A percentile compares a stretch with the other conserved stretches of the same genome.
Conservation (phyloP, 805 yeast genomes). For the Lipomyces chichibuensis region DNA sequence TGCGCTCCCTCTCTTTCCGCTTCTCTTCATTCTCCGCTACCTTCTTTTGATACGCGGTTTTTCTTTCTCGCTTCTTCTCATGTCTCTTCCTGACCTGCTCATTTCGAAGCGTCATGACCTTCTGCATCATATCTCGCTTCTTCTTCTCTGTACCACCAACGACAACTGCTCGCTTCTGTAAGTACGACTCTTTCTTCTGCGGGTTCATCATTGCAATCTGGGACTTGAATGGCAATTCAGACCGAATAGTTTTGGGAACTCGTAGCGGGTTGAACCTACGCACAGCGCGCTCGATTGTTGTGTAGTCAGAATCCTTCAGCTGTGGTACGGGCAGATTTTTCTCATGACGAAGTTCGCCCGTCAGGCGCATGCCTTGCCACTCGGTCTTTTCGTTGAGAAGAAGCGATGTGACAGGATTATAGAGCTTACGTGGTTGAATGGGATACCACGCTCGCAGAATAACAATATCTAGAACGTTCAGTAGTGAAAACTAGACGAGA, state of each 20-base stretch:
- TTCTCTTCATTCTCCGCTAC: slow-evolving; percentile 73
- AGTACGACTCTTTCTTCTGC: slow-evolving; percentile 64
- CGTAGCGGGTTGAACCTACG: slow-evolving; percentile 84
- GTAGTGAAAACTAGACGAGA: not conserved
- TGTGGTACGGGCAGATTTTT: slow-evolving; percentile 65
- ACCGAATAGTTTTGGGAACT: slow-evolving; percentile 78
- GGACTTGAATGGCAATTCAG: slow-evolving; percentile 85
- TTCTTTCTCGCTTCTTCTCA: slow-evolving; percentile 72
- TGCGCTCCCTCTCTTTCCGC: slow-evolving; percentile 73
- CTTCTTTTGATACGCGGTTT: slow-evolving; percentile 73
- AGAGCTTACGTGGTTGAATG: slow-evolving; percentile 83
- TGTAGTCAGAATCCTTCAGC: slow-evolving; percentile 55
- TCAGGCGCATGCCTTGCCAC: slow-evolving; percentile 96
- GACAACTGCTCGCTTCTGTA: slow-evolving; percentile 91
- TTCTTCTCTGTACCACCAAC: slow-evolving; percentile 73
- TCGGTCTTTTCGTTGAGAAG: slow-evolving; percentile 73
- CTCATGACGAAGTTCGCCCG: slow-evolving; percentile 90
- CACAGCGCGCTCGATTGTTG: slow-evolving; percentile 78
- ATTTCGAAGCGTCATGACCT: slow-evolving; percentile 79
- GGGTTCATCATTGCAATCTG: slow-evolving; percentile 89
- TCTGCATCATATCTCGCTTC: slow-evolving; percentile 85
- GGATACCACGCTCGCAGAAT: slow-evolving; percentile 97
- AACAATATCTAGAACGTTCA: slow-evolving; percentile 61
- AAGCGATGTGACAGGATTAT: slow-evolving; percentile 94
- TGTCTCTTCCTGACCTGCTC: slow-evolving; percentile 80